Base-by-base conservation (phyloP, 768 basidiomycete species). In the Pleurotus platypus region DNA sequence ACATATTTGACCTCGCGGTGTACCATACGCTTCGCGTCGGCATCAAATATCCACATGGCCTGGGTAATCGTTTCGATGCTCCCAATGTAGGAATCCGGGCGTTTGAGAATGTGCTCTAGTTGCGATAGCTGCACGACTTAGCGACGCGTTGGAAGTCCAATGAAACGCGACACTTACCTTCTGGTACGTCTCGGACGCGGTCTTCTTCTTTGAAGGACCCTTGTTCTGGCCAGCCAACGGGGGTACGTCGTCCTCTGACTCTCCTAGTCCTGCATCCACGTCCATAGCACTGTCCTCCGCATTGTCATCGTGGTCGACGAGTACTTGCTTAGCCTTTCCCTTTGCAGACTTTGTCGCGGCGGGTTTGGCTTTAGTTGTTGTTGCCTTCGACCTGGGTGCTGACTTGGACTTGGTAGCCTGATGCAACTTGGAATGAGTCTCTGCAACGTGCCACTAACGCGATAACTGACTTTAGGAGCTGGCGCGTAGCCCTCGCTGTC, bases 71-170 rank as follows among this genome's bases (percentile, higher is more conserved):
- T 86, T 70, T 98, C 96, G 2, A 98, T 87, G 57, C 94, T 97
- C 15, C 97, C 97, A 59, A 99, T 98, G 72, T 98, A 99, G 0
- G 92, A 90, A 70, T 96, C 93, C 0, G 93, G 94, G 35, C 93
- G 89, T 70, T 89, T 86, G 64, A 98, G 75, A 66, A 94, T 92
- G 64, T 98, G 97, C 68, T 99, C 94, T 27, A 96, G 77, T 86
- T 94, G 95, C 1, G 92, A 85, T 49, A 98, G 83, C 96, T 99
- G 62, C 18, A 56, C 35, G 46, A 54, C 22, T 39, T 38, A 11
- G 20, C 39, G 9, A 39, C 24, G 24, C 24, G 24, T 9, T 27
- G 7, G 8, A 20, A 15, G 39, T 39, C 20, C 12, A 9, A 59
- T 35, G 42, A n/a, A 43, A 56, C 37, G 30, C 30, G 30, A 26